Conservation (phyloP, 108 stramenopile species). For the Skeletonema marinoi region DNA sequence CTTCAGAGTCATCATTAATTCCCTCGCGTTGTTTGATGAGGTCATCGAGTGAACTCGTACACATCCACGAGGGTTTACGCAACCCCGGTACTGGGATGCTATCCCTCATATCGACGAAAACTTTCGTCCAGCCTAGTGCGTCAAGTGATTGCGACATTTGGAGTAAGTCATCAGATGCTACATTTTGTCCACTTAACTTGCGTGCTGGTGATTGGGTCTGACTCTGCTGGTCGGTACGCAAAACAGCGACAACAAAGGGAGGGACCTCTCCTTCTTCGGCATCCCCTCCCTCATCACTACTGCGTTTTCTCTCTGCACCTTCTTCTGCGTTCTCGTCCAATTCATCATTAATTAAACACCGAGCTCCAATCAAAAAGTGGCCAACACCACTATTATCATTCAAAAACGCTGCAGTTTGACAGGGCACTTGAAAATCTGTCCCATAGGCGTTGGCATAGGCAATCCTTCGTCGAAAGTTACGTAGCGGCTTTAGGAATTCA, state of each 20-base stretch:
- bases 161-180: conserved; percentile 33
- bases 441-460: conserved; percentile 90
- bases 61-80: conserved; percentile 38
- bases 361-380: conserved; percentile 39
- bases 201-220: not conserved
- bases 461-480: conserved; percentile 69
- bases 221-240: conserved; percentile 32
- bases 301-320: not conserved
- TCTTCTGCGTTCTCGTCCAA: conserved; percentile 10
- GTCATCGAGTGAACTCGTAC: conserved; percentile 35
- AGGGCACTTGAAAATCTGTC: conserved; percentile 89
- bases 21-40: conserved; percentile 22
- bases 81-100: conserved; percentile 59
- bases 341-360: conserved; percentile 22
- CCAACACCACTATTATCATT: conserved; percentile 59
- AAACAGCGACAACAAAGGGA: conserved; percentile 43
- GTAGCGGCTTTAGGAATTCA: conserved; percentile 62
- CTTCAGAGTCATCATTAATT: not conserved
- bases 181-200: not conserved
- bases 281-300: not conserved
- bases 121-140: conserved; percentile 87
- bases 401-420: conserved; percentile 82
- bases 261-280: conserved; percentile 5
- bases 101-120: conserved; percentile 81
- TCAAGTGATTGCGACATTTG: conserved; percentile 78